Conservation (phyloP, 192 early-diverging fungal genomes). For the Linderina pennispora region DNA sequence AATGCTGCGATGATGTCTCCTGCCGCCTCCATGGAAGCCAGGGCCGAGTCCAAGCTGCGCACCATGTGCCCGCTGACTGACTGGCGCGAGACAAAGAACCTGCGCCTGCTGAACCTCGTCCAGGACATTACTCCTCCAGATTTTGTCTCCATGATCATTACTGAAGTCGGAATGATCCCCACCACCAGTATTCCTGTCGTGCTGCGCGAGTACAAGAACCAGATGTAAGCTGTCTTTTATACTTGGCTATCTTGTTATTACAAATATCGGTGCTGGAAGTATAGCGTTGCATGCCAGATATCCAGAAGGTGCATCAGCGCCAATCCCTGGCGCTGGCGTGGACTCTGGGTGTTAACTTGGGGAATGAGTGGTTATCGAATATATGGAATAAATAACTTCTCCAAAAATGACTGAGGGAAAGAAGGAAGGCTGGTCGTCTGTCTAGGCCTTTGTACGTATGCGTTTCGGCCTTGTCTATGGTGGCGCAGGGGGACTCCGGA, state of each 20-base stretch:
- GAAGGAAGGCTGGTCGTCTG: too few species aligned
- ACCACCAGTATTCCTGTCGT: slow-evolving; percentile 82
- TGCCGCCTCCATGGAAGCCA: slow-evolving; percentile 17
- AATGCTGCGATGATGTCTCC: slow-evolving; percentile 8
- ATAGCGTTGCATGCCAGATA: too few species aligned
- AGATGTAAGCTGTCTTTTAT: slow-evolving; percentile 8
- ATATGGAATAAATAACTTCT: too few species aligned
- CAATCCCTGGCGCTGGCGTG: too few species aligned
- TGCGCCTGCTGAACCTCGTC: slow-evolving; percentile 83
- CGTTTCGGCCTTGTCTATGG: too few species aligned
- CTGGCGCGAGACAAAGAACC: slow-evolving; percentile 72
- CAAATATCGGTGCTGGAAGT: too few species aligned
- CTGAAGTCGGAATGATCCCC: slow-evolving; percentile 88
- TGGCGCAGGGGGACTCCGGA: too few species aligned
- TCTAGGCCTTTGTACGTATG: too few species aligned
- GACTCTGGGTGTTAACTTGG: too few species aligned
- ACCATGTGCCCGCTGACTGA: slow-evolving; percentile 38
- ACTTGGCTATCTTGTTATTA: background rate
- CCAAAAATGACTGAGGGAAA: too few species aligned
- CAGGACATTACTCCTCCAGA: slow-evolving; percentile 96
- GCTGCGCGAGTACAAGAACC: slow-evolving; percentile 49
- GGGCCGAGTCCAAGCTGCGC: slow-evolving; percentile 12
- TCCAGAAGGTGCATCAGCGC: too few species aligned
- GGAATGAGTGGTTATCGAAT: too few species aligned
- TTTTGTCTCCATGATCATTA: slow-evolving; percentile 84